A percentile compares a stretch with the other conserved stretches of the same genome.
These are phyloP conservation scores for Emmonsiellopsis sp. DNA, from an alignment of 2,329 filamentous ascomycete genomes.

Conservation along the genomic window DNA sequence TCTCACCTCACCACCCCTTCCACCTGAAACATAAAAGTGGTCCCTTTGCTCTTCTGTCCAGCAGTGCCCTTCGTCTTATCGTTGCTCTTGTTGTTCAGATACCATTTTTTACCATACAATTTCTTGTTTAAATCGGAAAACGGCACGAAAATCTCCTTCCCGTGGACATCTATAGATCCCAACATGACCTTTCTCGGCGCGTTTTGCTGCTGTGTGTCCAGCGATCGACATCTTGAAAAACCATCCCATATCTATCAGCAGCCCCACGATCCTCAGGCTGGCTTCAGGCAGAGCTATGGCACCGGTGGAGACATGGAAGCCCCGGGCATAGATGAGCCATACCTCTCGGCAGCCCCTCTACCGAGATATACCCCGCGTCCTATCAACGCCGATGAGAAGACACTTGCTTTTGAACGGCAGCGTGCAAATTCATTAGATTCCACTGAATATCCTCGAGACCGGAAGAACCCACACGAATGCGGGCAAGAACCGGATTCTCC, in stretches of 20 bases:
- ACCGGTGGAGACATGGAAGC: slow-evolving; percentile 2
- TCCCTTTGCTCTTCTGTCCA: background rate
- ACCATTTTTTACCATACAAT: no score
- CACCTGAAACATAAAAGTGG: background rate
- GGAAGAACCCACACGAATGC: slow-evolving; percentile 22
- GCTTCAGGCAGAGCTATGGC: slow-evolving; percentile 9
- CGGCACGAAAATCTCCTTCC: background rate
- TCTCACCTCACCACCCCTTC: background rate
- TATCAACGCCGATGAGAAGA: slow-evolving; percentile 30
- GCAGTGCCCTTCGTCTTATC: background rate
- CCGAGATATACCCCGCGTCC: slow-evolving; percentile 33
- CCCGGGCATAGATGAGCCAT: slow-evolving; percentile 18
- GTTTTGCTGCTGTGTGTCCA: slow-evolving; percentile 18
- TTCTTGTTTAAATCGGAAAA: background rate
- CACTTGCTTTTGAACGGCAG: slow-evolving; percentile 15
- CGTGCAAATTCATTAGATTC: slow-evolving; percentile 14
- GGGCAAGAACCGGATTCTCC: slow-evolving; percentile 6
- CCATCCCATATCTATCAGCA: background rate
- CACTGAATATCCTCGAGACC: slow-evolving; percentile 15
- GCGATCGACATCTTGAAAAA: slow-evolving; percentile 2
- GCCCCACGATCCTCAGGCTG: slow-evolving; percentile 1
- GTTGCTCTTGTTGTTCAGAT: background rate
- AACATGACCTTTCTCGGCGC: slow-evolving; percentile 16
- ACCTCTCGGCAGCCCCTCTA: slow-evolving; percentile 25
- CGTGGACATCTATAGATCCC: background rate